Percentiles rank a stretch among this genome's conserved stretches.
Conservation (phyloP, 2,329 filamentous ascomycete species). For the Beauveria brongniartii region DNA sequence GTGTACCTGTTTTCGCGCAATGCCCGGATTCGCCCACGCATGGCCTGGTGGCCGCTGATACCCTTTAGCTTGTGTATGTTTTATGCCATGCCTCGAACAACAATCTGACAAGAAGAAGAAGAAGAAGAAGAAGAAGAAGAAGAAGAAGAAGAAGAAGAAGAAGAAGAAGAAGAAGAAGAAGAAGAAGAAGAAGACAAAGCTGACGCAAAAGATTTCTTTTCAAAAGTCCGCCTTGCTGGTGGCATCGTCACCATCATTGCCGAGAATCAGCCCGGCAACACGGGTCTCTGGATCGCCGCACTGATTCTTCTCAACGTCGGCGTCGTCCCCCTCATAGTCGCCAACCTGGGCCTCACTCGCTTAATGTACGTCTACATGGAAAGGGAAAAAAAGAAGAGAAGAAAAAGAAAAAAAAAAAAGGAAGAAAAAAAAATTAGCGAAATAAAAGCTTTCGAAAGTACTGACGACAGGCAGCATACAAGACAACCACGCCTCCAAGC, state of each 20-base stretch:
- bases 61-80: conserved; percentile 18
- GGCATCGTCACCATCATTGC: conserved; percentile 20
- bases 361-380: conserved; percentile 17
- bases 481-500: conserved; percentile 18
- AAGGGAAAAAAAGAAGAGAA: no score
- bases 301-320: conserved; percentile 23
- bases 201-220: background rate
- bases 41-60: conserved; percentile 22
- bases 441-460: background rate
- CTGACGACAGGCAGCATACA: conserved; percentile 13
- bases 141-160: background rate
- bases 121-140: background rate
- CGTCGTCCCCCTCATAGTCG: conserved; percentile 20
- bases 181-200: background rate
- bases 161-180: no score
- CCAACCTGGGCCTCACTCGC: conserved; percentile 19
- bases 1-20: conserved; percentile 20
- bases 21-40: conserved; percentile 19
- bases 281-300: conserved; percentile 20
- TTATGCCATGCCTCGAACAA: no score
- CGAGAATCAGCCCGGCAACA: conserved; percentile 14
- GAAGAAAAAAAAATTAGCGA: background rate
- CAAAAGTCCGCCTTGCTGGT: conserved; percentile 20
- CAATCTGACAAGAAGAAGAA: background rate
- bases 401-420: no score